Evolutionary conservation across 176 grass and related monocot species (phyloP).

Genomic region (Luzula sylvatica): DNA sequence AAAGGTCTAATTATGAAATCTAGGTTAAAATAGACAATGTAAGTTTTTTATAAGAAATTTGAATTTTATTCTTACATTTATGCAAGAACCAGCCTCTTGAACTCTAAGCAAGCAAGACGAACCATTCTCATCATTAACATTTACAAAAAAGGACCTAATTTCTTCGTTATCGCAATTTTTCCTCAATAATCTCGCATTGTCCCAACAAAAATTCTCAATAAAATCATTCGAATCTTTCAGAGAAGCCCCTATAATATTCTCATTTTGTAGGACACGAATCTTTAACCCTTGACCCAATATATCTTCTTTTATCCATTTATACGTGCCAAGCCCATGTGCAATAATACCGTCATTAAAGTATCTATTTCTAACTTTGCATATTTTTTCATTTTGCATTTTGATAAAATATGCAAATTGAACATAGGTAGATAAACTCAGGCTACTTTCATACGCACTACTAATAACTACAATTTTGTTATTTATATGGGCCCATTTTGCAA

Average conservation of each 20-base stretch:
- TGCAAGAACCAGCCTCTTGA: conserved; percentile 52
- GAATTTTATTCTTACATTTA: conserved; percentile 42
- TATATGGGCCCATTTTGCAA: conserved; percentile 90
- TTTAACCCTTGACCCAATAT: conserved; percentile 51
- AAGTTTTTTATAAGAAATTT: too few species aligned
- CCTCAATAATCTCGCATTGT: conserved; percentile 34
- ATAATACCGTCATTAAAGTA: conserved; percentile 19
- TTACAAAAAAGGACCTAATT: conserved; percentile 40
- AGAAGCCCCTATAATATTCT: conserved; percentile 44
- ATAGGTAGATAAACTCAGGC: conserved; percentile 74
- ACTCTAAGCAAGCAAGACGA: conserved; percentile 63
- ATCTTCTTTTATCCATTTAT: conserved; percentile 93
- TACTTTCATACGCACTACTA: conserved; percentile 88
- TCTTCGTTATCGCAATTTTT: conserved; percentile 41
- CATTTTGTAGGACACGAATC: conserved; percentile 22
- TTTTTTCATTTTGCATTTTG: conserved; percentile 39
- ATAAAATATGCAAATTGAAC: conserved; percentile 71
- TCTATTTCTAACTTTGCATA: conserved; percentile 53
- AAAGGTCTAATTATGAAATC: too few species aligned
- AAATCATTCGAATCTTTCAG: conserved; percentile 53
- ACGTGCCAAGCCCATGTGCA: conserved; percentile 87
- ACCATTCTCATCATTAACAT: conserved; percentile 36
- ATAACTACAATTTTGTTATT: conserved; percentile 81
- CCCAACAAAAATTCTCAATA: conserved; percentile 45
- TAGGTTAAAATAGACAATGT: too few species aligned